Evolutionary conservation across 441 rosid species (phyloP).

Genomic region (Populus hybrid): DNA sequence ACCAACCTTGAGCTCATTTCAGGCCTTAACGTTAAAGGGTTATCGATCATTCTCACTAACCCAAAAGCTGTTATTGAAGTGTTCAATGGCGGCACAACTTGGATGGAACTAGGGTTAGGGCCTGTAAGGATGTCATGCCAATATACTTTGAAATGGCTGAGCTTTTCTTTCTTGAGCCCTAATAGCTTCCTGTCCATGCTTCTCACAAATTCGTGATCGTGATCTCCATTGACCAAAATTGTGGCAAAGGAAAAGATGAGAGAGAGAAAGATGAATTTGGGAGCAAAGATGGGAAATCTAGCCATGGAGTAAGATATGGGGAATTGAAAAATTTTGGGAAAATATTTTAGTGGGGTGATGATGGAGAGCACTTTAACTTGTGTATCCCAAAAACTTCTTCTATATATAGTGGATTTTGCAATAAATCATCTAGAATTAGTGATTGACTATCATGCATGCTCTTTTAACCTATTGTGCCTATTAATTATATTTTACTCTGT

Average conservation of each 20-base stretch:
- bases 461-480: no score
- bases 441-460: neutral
- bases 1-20: constrained; percentile 43
- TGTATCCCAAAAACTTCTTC: neutral
- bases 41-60: constrained; percentile 44
- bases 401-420: neutral
- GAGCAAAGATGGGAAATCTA: neutral
- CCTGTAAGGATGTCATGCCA: constrained; percentile 40
- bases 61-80: constrained; percentile 28
- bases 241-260: constrained; percentile 22
- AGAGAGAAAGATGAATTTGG: constrained; percentile 24
- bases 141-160: constrained; percentile 34
- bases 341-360: neutral
- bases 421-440: neutral
- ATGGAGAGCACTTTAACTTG: neutral
- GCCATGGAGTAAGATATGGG: constrained; percentile 26
- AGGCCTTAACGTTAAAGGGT: constrained; percentile 50
- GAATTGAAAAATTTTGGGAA: neutral
- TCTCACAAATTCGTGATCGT: constrained; percentile 24
- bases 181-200: constrained; percentile 35
- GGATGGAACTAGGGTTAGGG: constrained; percentile 23
- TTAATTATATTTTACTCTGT: neutral
- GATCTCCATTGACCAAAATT: constrained; percentile 12
- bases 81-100: constrained; percentile 20
- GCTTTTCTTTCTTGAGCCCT: constrained; percentile 46